phyloP scores from a whole-genome alignment of 164 flowering plant genomes.

The Vitis rupestris region DNA sequence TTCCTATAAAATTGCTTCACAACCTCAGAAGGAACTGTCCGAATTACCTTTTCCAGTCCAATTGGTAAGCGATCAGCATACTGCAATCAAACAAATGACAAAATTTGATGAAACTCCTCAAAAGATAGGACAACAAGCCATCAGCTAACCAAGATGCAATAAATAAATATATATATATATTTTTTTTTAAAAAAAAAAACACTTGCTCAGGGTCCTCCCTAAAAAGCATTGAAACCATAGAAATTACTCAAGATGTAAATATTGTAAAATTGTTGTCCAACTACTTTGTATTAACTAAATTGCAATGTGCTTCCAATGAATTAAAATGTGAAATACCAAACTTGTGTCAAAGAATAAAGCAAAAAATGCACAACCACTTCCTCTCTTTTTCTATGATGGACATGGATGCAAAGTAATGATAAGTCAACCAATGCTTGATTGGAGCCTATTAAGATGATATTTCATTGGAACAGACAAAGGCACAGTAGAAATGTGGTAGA shows the following conservation, averaged over 20 bases:
- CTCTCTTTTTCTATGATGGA: background rate
- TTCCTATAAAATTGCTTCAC: conserved; percentile 74
- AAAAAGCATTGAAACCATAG: background rate
- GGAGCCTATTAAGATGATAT: too few species aligned
- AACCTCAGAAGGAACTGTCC: conserved; percentile 69
- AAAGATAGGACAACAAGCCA: background rate
- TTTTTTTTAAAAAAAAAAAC: too few species aligned
- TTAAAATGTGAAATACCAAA: background rate
- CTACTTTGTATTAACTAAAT: background rate
- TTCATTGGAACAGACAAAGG: too few species aligned
- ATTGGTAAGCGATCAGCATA: conserved; percentile 95
- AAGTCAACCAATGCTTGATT: too few species aligned
- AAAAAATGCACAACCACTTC: background rate
- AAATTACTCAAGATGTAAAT: background rate
- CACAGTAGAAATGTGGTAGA: too few species aligned
- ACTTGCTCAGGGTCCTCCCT: background rate
- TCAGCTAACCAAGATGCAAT: too few species aligned
- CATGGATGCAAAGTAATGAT: too few species aligned
- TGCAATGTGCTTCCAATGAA: background rate
- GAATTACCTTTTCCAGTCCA: conserved; percentile 87
- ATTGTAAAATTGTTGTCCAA: background rate
- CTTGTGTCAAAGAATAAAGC: background rate
- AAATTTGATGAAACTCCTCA: conserved; percentile 1
- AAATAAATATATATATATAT: too few species aligned
- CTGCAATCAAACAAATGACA: conserved; percentile 44